A percentile compares a stretch with the other conserved stretches of the same genome.
phyloP scores from a whole-genome alignment of 768 basidiomycete species.

The Russula olivacea region DNA sequence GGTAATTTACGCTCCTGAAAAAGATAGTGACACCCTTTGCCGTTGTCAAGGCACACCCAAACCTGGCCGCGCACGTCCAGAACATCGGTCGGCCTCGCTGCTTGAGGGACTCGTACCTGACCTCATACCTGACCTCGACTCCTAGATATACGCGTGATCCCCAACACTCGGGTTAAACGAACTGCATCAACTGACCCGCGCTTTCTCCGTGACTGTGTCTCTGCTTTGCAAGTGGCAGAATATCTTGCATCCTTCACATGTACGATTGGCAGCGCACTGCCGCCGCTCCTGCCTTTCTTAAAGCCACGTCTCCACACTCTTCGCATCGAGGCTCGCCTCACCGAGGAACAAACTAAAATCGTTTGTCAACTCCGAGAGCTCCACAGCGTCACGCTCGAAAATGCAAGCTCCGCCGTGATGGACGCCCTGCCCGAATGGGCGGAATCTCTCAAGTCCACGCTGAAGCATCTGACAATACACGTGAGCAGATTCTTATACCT shows the following conservation, averaged over 20 bases:
- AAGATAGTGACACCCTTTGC: conserved; percentile 59
- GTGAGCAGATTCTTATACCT: conserved; percentile 38
- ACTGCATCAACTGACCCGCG: conserved; percentile 32
- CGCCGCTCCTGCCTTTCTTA: conserved; percentile 42
- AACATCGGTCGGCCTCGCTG: conserved; percentile 43
- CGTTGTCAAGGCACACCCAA: conserved; percentile 45
- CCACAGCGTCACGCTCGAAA: conserved; percentile 47
- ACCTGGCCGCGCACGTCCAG: conserved; percentile 53
- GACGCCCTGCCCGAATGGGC: conserved; percentile 57
- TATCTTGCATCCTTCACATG: conserved; percentile 57
- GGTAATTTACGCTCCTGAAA: background rate
- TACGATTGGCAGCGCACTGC: conserved; percentile 39
- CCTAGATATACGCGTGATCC: conserved; percentile 48
- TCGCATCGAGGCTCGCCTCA: conserved; percentile 49
- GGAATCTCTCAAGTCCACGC: conserved; percentile 36
- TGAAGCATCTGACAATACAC: conserved; percentile 52
- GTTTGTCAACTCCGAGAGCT: conserved; percentile 40
- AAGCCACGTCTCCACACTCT: conserved; percentile 44
- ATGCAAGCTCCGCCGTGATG: conserved; percentile 56
- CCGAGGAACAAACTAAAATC: conserved; percentile 42
- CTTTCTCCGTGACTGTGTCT: conserved; percentile 50
- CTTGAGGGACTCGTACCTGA: background rate
- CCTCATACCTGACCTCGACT: background rate
- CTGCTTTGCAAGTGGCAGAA: conserved; percentile 42
- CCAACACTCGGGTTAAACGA: conserved; percentile 32